Evolutionary conservation across 139 green algal species (phyloP).

Genomic region (Bryopsis sp.): DNA sequence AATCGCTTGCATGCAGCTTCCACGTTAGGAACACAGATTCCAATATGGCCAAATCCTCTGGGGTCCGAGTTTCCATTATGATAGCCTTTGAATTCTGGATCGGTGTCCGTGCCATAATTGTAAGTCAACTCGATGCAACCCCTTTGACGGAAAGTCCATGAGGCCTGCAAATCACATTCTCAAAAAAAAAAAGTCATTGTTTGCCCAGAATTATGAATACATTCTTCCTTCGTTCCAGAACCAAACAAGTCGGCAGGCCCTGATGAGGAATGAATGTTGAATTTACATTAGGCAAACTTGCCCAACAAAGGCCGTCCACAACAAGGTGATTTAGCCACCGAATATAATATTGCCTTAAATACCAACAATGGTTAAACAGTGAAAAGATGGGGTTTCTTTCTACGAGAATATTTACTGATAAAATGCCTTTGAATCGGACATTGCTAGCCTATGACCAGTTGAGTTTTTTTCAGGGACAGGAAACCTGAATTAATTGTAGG

Average conservation of each 20-base stretch:
- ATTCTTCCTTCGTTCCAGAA: background rate
- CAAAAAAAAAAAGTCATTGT: no score
- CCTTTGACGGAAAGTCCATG: conserved; percentile 24
- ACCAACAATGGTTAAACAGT: no score
- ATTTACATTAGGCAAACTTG: no score
- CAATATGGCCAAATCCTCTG: conserved; percentile 88
- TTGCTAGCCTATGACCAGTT: no score
- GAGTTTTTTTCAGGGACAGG: background rate
- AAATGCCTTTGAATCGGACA: no score
- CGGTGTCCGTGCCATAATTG: conserved; percentile 81
- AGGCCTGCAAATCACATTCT: background rate
- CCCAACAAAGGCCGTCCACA: no score
- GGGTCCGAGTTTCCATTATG: conserved; percentile 79
- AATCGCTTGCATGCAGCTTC: conserved; percentile 74
- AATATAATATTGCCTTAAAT: no score
- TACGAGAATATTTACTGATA: no score
- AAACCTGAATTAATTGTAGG: background rate
- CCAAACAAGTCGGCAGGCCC: background rate
- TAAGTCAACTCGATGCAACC: conserved; percentile 70
- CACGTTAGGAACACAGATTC: conserved; percentile 75
- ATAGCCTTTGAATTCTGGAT: conserved; percentile 58
- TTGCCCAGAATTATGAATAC: background rate
- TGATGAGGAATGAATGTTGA: background rate
- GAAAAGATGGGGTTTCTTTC: no score
- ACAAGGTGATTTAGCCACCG: background rate